These are phyloP conservation scores for Pseudognaphalium luteoalbum DNA, from an alignment of 129 eudicot genomes.

Conservation along the genomic window DNA sequence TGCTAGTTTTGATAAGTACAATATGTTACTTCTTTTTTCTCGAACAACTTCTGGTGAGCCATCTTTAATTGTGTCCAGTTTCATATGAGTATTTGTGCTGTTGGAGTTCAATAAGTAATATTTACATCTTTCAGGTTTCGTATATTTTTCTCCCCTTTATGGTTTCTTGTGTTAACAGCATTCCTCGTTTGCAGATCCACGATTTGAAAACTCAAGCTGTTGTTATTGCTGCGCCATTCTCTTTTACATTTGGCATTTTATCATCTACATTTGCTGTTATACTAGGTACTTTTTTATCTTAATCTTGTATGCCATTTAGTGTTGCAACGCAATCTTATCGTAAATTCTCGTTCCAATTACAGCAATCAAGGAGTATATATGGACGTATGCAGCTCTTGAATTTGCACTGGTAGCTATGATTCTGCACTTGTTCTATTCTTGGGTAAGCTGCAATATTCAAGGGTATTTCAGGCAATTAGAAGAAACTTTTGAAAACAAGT, in stretches of 20 bases:
- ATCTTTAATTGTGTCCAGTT: neutral
- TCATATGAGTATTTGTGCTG: too few species aligned
- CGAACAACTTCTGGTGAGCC: conserved; percentile 84
- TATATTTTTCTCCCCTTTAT: neutral
- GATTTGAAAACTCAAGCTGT: conserved; percentile 66
- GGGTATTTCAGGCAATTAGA: conserved; percentile 18
- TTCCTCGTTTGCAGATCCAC: conserved; percentile 46
- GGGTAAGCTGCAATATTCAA: conserved; percentile 46
- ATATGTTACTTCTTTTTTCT: conserved; percentile 91
- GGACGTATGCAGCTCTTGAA: conserved; percentile 94
- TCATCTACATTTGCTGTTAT: conserved; percentile 70
- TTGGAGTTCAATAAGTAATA: neutral
- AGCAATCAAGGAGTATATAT: conserved; percentile 84
- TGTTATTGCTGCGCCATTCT: conserved; percentile 84
- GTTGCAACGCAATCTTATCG: conserved; percentile 12
- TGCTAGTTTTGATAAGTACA: conserved; percentile 85
- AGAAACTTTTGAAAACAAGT: neutral
- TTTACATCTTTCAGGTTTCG: conserved; percentile 4
- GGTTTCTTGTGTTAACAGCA: neutral
- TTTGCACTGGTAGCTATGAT: conserved; percentile 75
- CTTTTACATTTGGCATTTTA: conserved; percentile 68
- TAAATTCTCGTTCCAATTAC: conserved; percentile 31
- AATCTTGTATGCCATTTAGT: neutral
- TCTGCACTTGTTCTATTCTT: conserved; percentile 64
- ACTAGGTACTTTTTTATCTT: conserved; percentile 42